phyloP scores from a whole-genome alignment of 768 basidiomycete genomes.

The Calocybe cyanea region DNA sequence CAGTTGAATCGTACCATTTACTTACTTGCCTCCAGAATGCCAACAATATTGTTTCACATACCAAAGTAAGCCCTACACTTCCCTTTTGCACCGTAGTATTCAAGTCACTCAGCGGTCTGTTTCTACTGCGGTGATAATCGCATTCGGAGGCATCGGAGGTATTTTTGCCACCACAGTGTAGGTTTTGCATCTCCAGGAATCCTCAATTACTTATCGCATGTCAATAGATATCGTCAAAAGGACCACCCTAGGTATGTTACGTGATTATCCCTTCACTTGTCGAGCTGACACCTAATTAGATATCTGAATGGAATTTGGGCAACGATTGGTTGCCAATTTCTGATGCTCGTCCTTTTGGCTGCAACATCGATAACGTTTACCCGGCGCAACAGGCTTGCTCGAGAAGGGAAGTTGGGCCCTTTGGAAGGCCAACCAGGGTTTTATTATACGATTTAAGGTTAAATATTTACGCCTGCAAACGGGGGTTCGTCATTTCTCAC shows the following conservation, averaged over 20 bases:
- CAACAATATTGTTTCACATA: slow-evolving; percentile 33
- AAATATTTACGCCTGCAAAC: too few species aligned
- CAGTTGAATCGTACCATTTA: not conserved
- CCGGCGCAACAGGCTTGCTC: slow-evolving; percentile 26
- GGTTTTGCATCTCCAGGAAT: not conserved
- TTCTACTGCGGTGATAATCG: slow-evolving; percentile 31
- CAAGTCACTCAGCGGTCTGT: slow-evolving; percentile 26
- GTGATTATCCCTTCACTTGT: not conserved
- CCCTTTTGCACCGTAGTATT: not conserved
- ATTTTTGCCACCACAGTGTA: slow-evolving; percentile 36
- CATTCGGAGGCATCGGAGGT: slow-evolving; percentile 35
- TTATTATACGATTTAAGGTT: slow-evolving; percentile 33
- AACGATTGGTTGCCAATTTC: slow-evolving; percentile 31
- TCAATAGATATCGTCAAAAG: slow-evolving; percentile 23
- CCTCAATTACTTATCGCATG: not conserved
- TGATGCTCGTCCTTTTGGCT: slow-evolving; percentile 25
- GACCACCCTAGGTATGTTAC: slow-evolving; percentile 28
- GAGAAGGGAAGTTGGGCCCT: slow-evolving; percentile 27
- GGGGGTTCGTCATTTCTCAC: too few species aligned
- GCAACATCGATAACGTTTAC: slow-evolving; percentile 25
- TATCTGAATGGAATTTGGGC: slow-evolving; percentile 31
- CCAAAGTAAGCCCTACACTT: slow-evolving; percentile 20
- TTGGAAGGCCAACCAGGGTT: slow-evolving; percentile 37
- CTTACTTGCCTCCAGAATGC: slow-evolving; percentile 17
- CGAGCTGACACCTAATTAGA: not conserved